Evolutionary conservation across 1,139 yeast genomes (phyloP), one percentile per base, ranked within the genome.

Genomic region (Protomyces inundatus): DNA sequence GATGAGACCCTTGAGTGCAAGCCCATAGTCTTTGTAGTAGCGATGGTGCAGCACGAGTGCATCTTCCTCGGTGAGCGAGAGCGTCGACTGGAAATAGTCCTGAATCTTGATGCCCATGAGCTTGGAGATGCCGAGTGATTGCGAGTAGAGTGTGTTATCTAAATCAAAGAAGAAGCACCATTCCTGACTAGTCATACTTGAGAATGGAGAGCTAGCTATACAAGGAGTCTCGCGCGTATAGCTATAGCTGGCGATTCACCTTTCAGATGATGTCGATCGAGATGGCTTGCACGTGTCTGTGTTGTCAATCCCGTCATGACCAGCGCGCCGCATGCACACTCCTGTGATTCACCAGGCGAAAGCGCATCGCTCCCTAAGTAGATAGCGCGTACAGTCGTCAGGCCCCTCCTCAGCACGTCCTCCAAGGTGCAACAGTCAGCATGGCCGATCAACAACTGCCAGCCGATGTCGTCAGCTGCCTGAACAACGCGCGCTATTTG

Each of bases 41-140:
- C 81, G 81, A 72, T 79, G 78, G 71, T 90, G 96, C 66, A 91
- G 79, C 46, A 78, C 73, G 61, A 81, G 82, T 0, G 98, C 98
- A n/a, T 86, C 90, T 64, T 85, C 86, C 69, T 86, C 90, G 65
- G 79, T 77, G 52, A 93, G 76, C 23, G 79, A 73, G 61, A 93
- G 79, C 61, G 81, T 80, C 64, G 80, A 80, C 69, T 85, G 87
- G 77, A 93, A 89, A 75, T 87, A 93, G 56, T 85, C 79, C 70
- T 88, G 95, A 69, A 93, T 93, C 69, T 86, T 86, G 35, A 81
- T 84, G 71, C 93, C 95, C 97, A 91, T 93, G 77, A 89, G 74
- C 69, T 88, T 95, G 71, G 88, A 95, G 69, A 93, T 88, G 73
- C 80, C 79, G 45, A 89, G 83, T 0, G 90, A 83, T 68, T 90